These are phyloP conservation scores for Penicillium sumatraense DNA, from an alignment of 2,329 filamentous ascomycete genomes.

Conservation along the genomic window DNA sequence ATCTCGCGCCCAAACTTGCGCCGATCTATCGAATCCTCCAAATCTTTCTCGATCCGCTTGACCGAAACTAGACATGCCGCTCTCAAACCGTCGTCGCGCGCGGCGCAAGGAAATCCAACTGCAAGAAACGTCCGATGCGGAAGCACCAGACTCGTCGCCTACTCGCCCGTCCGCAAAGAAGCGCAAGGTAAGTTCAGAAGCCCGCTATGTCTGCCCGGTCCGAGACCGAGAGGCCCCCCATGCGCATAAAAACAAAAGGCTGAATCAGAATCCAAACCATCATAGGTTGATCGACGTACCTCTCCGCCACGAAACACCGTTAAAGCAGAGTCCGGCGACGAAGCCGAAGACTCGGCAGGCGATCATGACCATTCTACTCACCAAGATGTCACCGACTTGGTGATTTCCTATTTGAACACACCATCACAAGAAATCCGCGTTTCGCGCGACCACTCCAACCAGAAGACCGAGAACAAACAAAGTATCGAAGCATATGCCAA, in stretches of 20 bases:
- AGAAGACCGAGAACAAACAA: slow-evolving; percentile 49
- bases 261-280: slow-evolving; percentile 15
- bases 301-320: slow-evolving; percentile 37
- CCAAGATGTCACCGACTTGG: slow-evolving; percentile 52
- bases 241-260: slow-evolving; percentile 10
- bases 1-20: slow-evolving; percentile 2
- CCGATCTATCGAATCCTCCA: slow-evolving; percentile 8
- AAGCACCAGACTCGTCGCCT: slow-evolving; percentile 53
- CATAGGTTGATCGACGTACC: slow-evolving; percentile 39
- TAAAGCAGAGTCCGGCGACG: slow-evolving; percentile 46
- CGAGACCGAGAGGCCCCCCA: slow-evolving; percentile 11
- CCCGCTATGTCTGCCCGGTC: slow-evolving; percentile 8
- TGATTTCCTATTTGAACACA: slow-evolving; percentile 52
- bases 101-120: slow-evolving; percentile 51
- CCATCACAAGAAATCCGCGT: slow-evolving; percentile 51
- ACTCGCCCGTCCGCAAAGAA: slow-evolving; percentile 53
- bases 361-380: slow-evolving; percentile 48
- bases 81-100: slow-evolving; percentile 50
- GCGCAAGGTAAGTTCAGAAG: slow-evolving; percentile 47
- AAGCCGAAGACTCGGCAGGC: slow-evolving; percentile 46
- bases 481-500: slow-evolving; percentile 57
- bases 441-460: slow-evolving; percentile 50
- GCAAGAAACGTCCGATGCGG: slow-evolving; percentile 50
- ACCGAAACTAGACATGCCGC: slow-evolving; percentile 39
- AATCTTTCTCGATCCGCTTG: neutral